Evolutionary conservation across 2,329 filamentous ascomycete species (phyloP), one percentile per base, ranked within the genome.

Genomic region (Lachnellula hyalina): DNA sequence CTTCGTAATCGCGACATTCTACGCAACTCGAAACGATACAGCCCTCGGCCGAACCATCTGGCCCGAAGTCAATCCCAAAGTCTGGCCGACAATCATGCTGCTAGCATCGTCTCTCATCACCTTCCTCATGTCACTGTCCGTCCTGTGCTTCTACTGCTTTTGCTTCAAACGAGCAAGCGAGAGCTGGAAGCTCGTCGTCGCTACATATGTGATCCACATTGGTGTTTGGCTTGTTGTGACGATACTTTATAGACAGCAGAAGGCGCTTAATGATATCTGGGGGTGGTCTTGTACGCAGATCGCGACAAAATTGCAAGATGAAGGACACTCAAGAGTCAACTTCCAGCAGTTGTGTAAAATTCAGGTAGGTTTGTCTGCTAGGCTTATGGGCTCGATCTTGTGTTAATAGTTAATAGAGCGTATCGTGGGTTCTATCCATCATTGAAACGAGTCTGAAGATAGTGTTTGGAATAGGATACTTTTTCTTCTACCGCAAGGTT

Each of bases 391-490:
- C 2, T 19, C 19, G 32, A 19, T 14, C 5, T 19, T 38, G 28
- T n/a, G 28, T n/a, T 21, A 41, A 50, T 4, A 15, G 3, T 41
- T 7, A 17, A 3, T 11, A 53, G 51, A 42, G 34, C 5, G 19
- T 19, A 8, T 23, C 51, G 15, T 53, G 51, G 51, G 34, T 47
- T 25, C 14, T 53, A 12, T 53, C 51, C n/a, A n/a, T 53, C 1
- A 36, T 53, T 7, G 44, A 53, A 35, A 53, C 51, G 14, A 48
- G 47, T 34, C 17, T 23, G 14, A 53, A 53, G 34, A 53, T 53
- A 14, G 9, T 53, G 23, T 42, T 53, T 35, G 51, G 19, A 14
- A 23, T 48, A 3, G 35, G 6, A 23, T 47, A 19, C 25, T 53
- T 53, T 45, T 12, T 48, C 21, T 11, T 53, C 7, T 44, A 47